These are phyloP conservation scores for Solanum tacnaense DNA, from an alignment of 257 asterid genomes.

Conservation along the genomic window DNA sequence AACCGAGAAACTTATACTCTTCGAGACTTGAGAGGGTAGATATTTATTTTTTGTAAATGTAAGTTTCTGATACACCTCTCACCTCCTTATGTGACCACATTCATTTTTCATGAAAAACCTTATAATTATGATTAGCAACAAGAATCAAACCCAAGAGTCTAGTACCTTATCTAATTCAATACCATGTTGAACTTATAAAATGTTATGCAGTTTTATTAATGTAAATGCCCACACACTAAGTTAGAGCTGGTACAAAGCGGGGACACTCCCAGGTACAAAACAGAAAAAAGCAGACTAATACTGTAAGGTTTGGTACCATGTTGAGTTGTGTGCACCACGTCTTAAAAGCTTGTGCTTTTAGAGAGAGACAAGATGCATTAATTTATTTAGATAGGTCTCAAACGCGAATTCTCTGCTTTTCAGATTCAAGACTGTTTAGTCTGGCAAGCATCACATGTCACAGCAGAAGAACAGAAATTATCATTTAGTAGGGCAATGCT, in stretches of 20 bases:
- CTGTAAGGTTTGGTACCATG: neutral
- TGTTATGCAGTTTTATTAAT: neutral
- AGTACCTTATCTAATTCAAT: neutral
- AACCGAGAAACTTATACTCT: neutral
- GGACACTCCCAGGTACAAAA: neutral
- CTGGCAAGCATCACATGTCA: neutral
- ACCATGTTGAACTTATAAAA: neutral
- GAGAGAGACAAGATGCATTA: neutral
- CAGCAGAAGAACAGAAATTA: neutral
- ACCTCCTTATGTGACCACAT: neutral
- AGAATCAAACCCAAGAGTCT: neutral
- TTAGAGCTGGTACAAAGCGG: neutral
- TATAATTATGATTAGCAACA: neutral
- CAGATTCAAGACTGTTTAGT: neutral
- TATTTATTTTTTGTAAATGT: neutral
- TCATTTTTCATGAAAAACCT: neutral
- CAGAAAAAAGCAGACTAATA: neutral
- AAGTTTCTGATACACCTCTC: neutral
- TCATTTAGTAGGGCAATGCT: neutral
- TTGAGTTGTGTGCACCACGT: neutral
- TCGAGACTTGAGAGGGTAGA: neutral
- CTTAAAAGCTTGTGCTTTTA: neutral
- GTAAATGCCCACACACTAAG: neutral
- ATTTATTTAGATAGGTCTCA: neutral
- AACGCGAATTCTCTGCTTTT: neutral